phyloP scores from a whole-genome alignment of 1,284 basidiomycete species.

The Phaffia rhodozyma region DNA sequence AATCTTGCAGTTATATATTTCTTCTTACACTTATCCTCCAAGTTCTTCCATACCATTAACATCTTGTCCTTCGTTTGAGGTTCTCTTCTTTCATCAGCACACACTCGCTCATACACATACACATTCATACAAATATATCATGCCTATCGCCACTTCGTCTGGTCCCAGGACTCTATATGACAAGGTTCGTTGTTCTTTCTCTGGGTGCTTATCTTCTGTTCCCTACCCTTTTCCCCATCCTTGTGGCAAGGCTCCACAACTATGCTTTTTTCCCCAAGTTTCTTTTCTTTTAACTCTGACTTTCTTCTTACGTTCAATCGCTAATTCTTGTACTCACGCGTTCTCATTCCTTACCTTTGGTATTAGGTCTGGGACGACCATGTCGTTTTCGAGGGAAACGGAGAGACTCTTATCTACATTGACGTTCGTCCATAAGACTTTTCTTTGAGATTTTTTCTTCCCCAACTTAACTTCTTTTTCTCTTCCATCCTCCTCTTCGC shows the following conservation, averaged over 20 bases:
- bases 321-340: slow-evolving; percentile 4
- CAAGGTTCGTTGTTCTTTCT: slow-evolving; percentile 40
- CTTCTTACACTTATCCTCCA: no score
- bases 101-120: no score
- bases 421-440: slow-evolving; percentile 50
- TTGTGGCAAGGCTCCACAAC: neutral
- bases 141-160: slow-evolving; percentile 35
- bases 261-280: neutral
- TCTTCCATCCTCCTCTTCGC: neutral
- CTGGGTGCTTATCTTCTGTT: neutral
- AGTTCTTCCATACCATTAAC: no score
- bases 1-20: no score
- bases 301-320: neutral
- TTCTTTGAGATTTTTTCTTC: neutral
- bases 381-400: slow-evolving; percentile 68
- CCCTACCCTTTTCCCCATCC: neutral
- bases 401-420: slow-evolving; percentile 80
- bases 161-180: slow-evolving; percentile 76
- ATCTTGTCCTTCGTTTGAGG: no score
- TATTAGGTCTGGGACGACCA: slow-evolving; percentile 76
- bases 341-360: neutral
- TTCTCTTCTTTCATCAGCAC: no score
- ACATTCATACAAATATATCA: slow-evolving; percentile 19
- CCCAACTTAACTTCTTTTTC: slow-evolving; percentile 5
- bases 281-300: neutral